Base-by-base conservation (phyloP, 441 rosid genomes). In the Adansonia rubrostipa region DNA sequence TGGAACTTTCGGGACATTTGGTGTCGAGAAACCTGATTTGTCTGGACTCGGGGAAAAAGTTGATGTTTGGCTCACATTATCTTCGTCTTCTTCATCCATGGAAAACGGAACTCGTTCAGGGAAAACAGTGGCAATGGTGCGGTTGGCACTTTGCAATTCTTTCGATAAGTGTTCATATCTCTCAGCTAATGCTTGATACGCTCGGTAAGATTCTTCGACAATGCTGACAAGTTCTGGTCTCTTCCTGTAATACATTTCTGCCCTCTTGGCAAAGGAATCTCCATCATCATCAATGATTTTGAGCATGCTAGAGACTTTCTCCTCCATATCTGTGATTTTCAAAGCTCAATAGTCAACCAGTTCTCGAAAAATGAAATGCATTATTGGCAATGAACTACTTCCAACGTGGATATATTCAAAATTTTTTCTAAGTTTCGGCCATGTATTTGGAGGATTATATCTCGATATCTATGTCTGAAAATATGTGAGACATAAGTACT, bases 61-160 rank as follows among this genome's bases (percentile, higher is more conserved):
- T 3, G 82, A 83, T 47, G 22, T 67, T 76, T 71, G 73, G 77
- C 82, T 69, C 24, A 24, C 54, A 53, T 57, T 67, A 3, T 76
- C 90, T 67, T 84, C 87, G 19, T 87, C 88, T 3, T 88, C 90
- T 48, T 85, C 91, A 36, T 92, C 93, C n/a, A 81, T 64, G 6
- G 86, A 79, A 44, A 85, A 87, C 76, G 86, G 95, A 75, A 91
- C 87, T 85, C 88, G 93, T 66, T 95, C 99, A 3, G 99, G 99
- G 58, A 92, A 93, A 53, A 90, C 95, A 1, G 93, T 83, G 17
- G 99, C 98, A 74, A 95, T 92, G 74, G 95, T 93, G 48, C 92
- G 89, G 75, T 93, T 93, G 7, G 99, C 99, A n/a, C 90, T 88
- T 80, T 93, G 99, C 62, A 93, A 89, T 28, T 95, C 97, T 78